These are phyloP conservation scores for Microbotryum violaceum DNA, from an alignment of 1,284 basidiomycete genomes.

Conservation along the genomic window DNA sequence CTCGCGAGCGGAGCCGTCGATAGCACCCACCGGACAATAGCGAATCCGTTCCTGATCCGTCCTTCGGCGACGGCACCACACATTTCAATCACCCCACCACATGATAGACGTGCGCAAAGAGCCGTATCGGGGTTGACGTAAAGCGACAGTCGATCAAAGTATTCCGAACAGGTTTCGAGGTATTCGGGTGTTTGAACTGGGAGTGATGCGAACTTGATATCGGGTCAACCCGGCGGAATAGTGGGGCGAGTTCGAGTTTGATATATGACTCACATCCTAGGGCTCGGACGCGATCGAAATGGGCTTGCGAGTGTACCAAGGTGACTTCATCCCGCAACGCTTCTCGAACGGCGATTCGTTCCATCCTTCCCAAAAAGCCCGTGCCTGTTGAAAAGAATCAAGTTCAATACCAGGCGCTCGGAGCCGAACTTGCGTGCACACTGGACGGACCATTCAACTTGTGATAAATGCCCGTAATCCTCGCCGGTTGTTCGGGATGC, in stretches of 20 bases:
- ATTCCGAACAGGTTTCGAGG: constrained; percentile 44
- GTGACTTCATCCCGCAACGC: constrained; percentile 70
- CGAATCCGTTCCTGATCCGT: constrained; percentile 77
- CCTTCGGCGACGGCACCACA: constrained; percentile 76
- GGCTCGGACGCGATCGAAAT: constrained; percentile 81
- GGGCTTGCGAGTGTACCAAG: constrained; percentile 78
- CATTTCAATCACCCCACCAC: constrained; percentile 90
- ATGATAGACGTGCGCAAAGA: constrained; percentile 74
- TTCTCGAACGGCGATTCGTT: constrained; percentile 63
- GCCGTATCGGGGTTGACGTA: constrained; percentile 86
- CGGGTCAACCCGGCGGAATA: constrained; percentile 1
- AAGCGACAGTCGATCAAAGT: constrained; percentile 81
- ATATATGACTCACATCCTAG: constrained; percentile 58
- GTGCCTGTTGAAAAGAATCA: constrained; percentile 35
- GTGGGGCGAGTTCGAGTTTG: not conserved
- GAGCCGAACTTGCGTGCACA: not conserved
- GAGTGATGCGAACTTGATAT: too few relatives aligned
- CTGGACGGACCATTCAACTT: constrained; percentile 47
- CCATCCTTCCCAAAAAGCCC: constrained; percentile 66
- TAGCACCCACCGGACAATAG: constrained; percentile 62
- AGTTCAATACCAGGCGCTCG: not conserved
- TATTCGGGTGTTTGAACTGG: constrained; percentile 30
- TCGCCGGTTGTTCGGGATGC: constrained; percentile 82
- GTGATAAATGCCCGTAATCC: constrained; percentile 72
- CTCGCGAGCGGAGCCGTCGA: too few relatives aligned